Percentiles rank a stretch among this genome's conserved stretches.
Conservation (phyloP, 75 land plant species). For the Azolla pinnata region DNA sequence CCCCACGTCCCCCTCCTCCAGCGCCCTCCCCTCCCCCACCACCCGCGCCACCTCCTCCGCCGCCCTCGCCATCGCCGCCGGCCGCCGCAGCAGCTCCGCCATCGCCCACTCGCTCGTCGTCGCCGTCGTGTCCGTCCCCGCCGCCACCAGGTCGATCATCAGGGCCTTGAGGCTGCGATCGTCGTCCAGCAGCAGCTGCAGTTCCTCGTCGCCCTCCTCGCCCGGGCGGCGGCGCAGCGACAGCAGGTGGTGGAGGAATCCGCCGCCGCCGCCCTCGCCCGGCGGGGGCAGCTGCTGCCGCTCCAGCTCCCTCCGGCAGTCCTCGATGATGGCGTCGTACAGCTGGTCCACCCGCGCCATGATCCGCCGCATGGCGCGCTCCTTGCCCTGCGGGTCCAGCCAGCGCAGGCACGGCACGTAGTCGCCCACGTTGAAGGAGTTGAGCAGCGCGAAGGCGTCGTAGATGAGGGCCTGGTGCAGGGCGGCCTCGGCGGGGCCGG, state of each 20-base stretch:
- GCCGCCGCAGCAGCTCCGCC: slow-evolving; percentile 12
- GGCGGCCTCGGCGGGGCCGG: slow-evolving; percentile 32
- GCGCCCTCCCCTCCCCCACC: slow-evolving; percentile 4
- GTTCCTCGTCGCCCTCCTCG: too few relatives aligned
- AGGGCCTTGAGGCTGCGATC: slow-evolving; percentile 4
- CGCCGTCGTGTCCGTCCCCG: slow-evolving; percentile 20
- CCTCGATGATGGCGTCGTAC: slow-evolving; percentile 19
- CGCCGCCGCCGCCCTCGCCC: neutral
- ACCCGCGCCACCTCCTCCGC: slow-evolving; percentile 1
- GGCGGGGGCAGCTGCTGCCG: slow-evolving; percentile 11
- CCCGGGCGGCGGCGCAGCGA: too few relatives aligned
- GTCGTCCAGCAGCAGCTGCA: too few relatives aligned
- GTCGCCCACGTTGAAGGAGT: slow-evolving; percentile 28
- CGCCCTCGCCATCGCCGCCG: slow-evolving; percentile 1
- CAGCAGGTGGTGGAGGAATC: slow-evolving; percentile 19
- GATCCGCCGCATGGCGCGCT: slow-evolving; percentile 18
- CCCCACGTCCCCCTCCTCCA: slow-evolving; percentile 3
- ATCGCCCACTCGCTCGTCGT: slow-evolving; percentile 14
- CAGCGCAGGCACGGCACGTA: slow-evolving; percentile 28
- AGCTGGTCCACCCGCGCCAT: slow-evolving; percentile 18
- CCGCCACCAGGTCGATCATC: slow-evolving; percentile 12
- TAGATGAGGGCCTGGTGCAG: slow-evolving; percentile 17
- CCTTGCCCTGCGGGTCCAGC: slow-evolving; percentile 30
- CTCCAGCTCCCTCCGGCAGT: slow-evolving; percentile 1
- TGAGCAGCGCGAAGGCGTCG: slow-evolving; percentile 22